Evolutionary conservation across 176 grass and related monocot species (phyloP).

Genomic region (Triticum turgidum): DNA sequence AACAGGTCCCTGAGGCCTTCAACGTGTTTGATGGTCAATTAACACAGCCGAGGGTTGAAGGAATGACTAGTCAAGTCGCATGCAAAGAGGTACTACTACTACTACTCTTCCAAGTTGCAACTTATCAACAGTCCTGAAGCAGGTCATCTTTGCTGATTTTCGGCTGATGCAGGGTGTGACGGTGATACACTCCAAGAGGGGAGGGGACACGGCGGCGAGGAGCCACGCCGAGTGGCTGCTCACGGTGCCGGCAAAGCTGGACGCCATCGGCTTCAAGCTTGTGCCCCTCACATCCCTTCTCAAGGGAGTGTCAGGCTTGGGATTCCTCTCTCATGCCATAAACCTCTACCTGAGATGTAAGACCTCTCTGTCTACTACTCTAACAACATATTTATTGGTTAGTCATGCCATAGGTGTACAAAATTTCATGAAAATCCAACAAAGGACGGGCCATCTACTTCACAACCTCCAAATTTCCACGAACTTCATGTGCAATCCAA

Average conservation of each 20-base stretch:
- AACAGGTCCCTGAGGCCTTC: slow-evolving; percentile 73
- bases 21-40: slow-evolving; percentile 68
- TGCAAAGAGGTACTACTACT: slow-evolving; percentile 63
- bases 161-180: slow-evolving; percentile 61
- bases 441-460: neutral
- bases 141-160: neutral
- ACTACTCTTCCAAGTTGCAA: neutral
- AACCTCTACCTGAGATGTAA: slow-evolving; percentile 98
- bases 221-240: slow-evolving; percentile 84
- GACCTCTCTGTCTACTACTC: neutral
- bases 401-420: too few species aligned
- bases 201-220: slow-evolving; percentile 55
- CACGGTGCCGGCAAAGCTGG: slow-evolving; percentile 56
- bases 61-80: slow-evolving; percentile 44
- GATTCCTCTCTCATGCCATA: slow-evolving; percentile 90
- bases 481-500: neutral
- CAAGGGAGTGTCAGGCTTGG: slow-evolving; percentile 52
- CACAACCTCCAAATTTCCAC: neutral
- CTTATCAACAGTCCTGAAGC: neutral
- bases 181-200: slow-evolving; percentile 84
- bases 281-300: slow-evolving; percentile 86
- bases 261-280: slow-evolving; percentile 76
- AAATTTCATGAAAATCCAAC: neutral
- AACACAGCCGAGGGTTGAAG: slow-evolving; percentile 43
- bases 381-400: too few species aligned